Evolutionary conservation across 306 rosid species (phyloP), one percentile per base, ranked within the genome.

Genomic region (Neltuma alba): DNA sequence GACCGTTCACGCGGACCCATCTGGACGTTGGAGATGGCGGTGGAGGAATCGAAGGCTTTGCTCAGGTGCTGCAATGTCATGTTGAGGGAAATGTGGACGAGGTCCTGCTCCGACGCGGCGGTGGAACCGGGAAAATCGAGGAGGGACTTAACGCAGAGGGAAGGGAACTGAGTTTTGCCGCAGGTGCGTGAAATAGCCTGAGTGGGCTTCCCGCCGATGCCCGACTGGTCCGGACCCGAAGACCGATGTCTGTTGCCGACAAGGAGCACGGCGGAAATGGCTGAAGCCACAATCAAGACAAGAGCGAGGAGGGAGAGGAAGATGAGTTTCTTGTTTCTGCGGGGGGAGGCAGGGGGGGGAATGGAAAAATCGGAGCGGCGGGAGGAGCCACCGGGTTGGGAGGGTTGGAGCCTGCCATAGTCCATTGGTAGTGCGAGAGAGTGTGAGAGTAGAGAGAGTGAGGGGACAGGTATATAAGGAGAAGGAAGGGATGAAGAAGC

Each of bases 11-110:
- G 88, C 1, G 86, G 86, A 1, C 85, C 87, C 91, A 88, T 87
- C 57, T 67, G 86, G 27, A 80, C 20, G 44, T 71, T 18, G 52
- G 92, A 80, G 52, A 94, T 71, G 1, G 78, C 77, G 12, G 95
- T 60, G 68, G 97, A 77, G 70, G 83, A 42, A 70, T 91, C 91
- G 31, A 92, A 89, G 4, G 99, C 95, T 21, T 76, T 87, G 72
- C 47, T 81, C 48, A 94, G 70, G 30, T 82, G 94, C 68, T 89
- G 97, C 15, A 94, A 87, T 0, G 99, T 94, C 78, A 94, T 61
- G 84, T 94, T 94, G 77, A 94, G 87, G 41, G 97, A 89, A 88
- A 94, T 94, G 91, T 92, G 93, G 73, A 92, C 89, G 1, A 94
- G 89, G 76, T 91, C 97, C n/a, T 47, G 71, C 82, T 89, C 97